A percentile compares a stretch with the other conserved stretches of the same genome.
These are phyloP conservation scores for Stephania japonica DNA, from an alignment of 164 flowering plant genomes.

Conservation along the genomic window DNA sequence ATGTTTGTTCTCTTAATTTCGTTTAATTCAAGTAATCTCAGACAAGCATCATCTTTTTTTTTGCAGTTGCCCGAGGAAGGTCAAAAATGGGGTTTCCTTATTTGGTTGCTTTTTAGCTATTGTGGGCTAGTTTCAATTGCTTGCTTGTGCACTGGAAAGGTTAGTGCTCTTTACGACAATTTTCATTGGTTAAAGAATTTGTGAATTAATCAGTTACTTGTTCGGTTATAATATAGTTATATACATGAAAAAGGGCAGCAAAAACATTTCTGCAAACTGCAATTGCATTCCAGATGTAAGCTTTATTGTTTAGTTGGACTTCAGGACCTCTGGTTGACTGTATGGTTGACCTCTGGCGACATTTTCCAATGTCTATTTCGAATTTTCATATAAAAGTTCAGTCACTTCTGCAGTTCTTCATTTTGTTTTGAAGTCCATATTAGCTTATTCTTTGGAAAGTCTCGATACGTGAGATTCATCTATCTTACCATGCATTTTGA, in stretches of 20 bases:
- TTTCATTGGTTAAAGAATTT: no score
- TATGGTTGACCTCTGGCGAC: neutral
- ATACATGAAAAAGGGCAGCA: neutral
- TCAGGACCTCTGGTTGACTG: neutral
- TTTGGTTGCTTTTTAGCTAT: conserved; percentile 95
- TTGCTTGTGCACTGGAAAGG: conserved; percentile 75
- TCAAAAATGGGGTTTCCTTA: conserved; percentile 96
- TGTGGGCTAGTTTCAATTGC: conserved; percentile 88
- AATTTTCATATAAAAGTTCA: no score
- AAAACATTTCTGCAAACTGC: neutral
- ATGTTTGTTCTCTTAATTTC: neutral
- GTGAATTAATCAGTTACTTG: no score
- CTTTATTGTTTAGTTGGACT: neutral
- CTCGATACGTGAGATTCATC: neutral
- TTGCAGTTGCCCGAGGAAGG: conserved; percentile 94
- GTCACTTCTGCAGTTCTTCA: neutral
- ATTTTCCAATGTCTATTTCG: neutral
- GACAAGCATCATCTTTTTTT: conserved; percentile 4
- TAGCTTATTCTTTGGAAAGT: neutral
- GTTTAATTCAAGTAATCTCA: neutral
- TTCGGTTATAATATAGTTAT: no score
- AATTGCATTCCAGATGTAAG: neutral
- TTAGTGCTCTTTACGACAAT: conserved; percentile 13
- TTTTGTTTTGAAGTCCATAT: neutral
- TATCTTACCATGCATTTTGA: neutral